phyloP scores from a whole-genome alignment of 179 eudicot genomes.

The Camellia oleifera region DNA sequence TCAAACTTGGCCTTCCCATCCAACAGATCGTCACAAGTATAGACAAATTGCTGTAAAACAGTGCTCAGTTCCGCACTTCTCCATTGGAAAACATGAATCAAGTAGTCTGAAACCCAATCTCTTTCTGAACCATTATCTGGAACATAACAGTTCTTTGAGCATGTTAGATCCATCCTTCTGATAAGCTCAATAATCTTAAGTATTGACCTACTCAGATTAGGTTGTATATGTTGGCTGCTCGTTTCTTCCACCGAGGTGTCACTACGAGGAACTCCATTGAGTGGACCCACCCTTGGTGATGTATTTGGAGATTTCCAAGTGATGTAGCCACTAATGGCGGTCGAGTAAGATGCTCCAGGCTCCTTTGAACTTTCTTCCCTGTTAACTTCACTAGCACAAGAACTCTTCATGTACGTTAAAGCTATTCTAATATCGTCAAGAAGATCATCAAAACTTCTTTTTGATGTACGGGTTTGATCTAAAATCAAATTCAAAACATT shows the following conservation, averaged over 20 bases:
- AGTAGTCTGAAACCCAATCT: conserved; percentile 11
- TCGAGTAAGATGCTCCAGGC: conserved; percentile 14
- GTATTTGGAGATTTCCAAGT: conserved; percentile 52
- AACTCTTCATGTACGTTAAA: conserved; percentile 21
- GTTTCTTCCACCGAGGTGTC: conserved; percentile 16
- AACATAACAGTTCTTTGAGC: not conserved
- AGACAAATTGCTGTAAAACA: conserved; percentile 20
- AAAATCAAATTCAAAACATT: conserved; percentile 51
- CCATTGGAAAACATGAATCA: conserved; percentile 25
- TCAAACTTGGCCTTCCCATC: conserved; percentile 22
- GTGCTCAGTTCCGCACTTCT: conserved; percentile 21
- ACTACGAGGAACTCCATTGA: conserved; percentile 10
- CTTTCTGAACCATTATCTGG: not conserved
- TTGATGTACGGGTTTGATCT: conserved; percentile 52
- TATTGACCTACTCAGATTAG: conserved; percentile 21
- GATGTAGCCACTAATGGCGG: conserved; percentile 45
- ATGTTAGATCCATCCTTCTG: conserved; percentile 8
- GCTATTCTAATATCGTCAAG: conserved; percentile 53
- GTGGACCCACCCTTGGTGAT: conserved; percentile 25
- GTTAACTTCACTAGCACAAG: not conserved
- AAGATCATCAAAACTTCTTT: conserved; percentile 55
- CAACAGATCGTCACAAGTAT: conserved; percentile 20
- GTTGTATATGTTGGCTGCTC: not conserved
- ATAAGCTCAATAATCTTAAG: conserved; percentile 21
- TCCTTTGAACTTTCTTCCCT: conserved; percentile 15